phyloP scores from a whole-genome alignment of 768 basidiomycete genomes.

The Termitomyces sp. region DNA sequence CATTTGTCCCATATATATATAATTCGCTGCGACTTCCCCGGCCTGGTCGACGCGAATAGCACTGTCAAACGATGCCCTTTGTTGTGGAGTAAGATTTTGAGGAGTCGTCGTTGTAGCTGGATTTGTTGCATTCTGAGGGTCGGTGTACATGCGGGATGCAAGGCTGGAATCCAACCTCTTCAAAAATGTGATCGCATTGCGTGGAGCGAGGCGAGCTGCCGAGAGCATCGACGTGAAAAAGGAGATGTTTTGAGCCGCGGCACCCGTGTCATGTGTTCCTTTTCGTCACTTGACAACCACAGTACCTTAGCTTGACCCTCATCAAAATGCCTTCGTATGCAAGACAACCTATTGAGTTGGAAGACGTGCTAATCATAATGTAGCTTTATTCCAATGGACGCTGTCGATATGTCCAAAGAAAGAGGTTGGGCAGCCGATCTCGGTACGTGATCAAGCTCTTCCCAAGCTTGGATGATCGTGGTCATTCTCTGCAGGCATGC shows the following conservation, averaged over 20 bases:
- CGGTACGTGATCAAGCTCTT: slow-evolving; percentile 33
- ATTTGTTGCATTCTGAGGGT: slow-evolving; percentile 27
- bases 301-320: not conserved
- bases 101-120: slow-evolving; percentile 54
- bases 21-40: slow-evolving; percentile 93
- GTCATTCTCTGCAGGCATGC: slow-evolving; percentile 47
- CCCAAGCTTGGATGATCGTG: not conserved
- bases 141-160: slow-evolving; percentile 47
- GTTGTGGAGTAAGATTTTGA: slow-evolving; percentile 37
- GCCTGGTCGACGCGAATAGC: slow-evolving; percentile 93
- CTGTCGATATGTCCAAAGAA: slow-evolving; percentile 60
- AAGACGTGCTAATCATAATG: not conserved
- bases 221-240: slow-evolving; percentile 4
- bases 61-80: slow-evolving; percentile 49
- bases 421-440: slow-evolving; percentile 68
- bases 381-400: slow-evolving; percentile 55
- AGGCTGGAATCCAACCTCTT: slow-evolving; percentile 4
- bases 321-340: slow-evolving; percentile 37
- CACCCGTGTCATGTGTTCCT: slow-evolving; percentile 9
- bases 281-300: slow-evolving; percentile 2
- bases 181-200: not conserved
- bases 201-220: slow-evolving; percentile 2
- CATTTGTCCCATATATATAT: slow-evolving; percentile 89
- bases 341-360: not conserved
- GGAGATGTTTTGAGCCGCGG: not conserved